These are phyloP conservation scores for Trichoderma endophyticum DNA, from an alignment of 2,329 filamentous ascomycete genomes.

Conservation along the genomic window DNA sequence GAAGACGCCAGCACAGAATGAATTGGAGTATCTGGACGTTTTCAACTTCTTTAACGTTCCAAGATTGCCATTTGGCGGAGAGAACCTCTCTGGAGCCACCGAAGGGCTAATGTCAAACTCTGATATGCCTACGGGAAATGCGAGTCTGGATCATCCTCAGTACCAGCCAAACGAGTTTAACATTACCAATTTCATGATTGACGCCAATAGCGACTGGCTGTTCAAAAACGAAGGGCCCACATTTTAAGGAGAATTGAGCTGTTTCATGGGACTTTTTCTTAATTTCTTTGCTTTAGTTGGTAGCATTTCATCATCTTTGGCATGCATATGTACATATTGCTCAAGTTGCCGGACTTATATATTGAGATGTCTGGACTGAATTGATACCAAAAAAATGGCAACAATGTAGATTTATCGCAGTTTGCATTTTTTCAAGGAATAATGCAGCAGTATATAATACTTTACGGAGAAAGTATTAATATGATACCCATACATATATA, in stretches of 20 bases:
- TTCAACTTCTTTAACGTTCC: conserved; percentile 96
- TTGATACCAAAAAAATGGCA: not conserved
- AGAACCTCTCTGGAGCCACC: conserved; percentile 28
- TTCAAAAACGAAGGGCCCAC: conserved; percentile 50
- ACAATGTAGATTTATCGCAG: not conserved
- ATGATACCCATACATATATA: not conserved
- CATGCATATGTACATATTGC: not conserved
- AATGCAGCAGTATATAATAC: not conserved
- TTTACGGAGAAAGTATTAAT: not conserved
- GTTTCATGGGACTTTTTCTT: not conserved
- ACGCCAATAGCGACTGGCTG: conserved; percentile 73
- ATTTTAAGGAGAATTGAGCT: conserved; percentile 22
- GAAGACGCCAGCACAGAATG: conserved; percentile 71
- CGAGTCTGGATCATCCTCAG: conserved; percentile 22
- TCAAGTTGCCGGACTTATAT: not conserved
- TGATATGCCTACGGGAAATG: conserved; percentile 31
- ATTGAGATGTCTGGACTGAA: not conserved
- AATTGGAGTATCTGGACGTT: conserved; percentile 86
- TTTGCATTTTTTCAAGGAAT: not conserved
- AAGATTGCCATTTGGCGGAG: conserved; percentile 55
- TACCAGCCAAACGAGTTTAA: conserved; percentile 61
- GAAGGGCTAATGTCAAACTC: conserved; percentile 23
- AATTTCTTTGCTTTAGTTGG: not conserved
- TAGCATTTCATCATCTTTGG: not conserved
- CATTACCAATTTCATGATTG: conserved; percentile 74